Evolutionary conservation across 192 early-diverging fungal genomes (phyloP).

Genomic region (Geranomyces michiganensis): DNA sequence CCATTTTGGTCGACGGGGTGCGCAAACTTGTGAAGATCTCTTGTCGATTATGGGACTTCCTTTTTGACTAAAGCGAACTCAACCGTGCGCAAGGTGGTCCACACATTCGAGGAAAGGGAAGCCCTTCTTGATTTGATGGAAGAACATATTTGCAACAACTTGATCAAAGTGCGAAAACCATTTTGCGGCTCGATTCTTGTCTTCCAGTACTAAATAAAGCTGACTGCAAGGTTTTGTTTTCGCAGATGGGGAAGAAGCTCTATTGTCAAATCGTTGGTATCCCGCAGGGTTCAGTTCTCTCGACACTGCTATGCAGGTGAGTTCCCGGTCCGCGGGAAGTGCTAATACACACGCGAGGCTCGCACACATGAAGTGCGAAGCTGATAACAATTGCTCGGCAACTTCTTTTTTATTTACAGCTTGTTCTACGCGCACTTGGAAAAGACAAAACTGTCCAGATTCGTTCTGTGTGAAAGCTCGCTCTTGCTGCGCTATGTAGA

Average conservation of each 20-base stretch:
- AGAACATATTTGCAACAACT: constrained; percentile 69
- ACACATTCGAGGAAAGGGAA: constrained; percentile 54
- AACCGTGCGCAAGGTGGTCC: no score
- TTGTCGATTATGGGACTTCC: no score
- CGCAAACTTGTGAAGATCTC: no score
- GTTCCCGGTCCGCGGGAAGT: neutral
- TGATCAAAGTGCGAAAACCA: constrained; percentile 57
- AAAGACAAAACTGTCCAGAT: constrained; percentile 46
- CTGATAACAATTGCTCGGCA: no score
- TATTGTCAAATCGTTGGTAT: constrained; percentile 79
- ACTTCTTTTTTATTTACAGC: constrained; percentile 43
- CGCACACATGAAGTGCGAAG: no score
- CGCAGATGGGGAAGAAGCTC: constrained; percentile 55
- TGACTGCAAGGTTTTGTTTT: no score
- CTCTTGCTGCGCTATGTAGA: constrained; percentile 78
- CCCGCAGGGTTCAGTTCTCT: constrained; percentile 89
- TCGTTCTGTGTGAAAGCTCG: constrained; percentile 47
- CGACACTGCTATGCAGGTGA: constrained; percentile 83
- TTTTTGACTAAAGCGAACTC: neutral
- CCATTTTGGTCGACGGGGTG: constrained; percentile 72
- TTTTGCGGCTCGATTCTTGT: no score
- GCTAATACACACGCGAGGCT: no score
- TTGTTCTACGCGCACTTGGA: constrained; percentile 82
- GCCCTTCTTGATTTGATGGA: constrained; percentile 52
- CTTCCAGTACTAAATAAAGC: no score